phyloP scores from a whole-genome alignment of 2,329 filamentous ascomycete species.

The Xylaria sp. region DNA sequence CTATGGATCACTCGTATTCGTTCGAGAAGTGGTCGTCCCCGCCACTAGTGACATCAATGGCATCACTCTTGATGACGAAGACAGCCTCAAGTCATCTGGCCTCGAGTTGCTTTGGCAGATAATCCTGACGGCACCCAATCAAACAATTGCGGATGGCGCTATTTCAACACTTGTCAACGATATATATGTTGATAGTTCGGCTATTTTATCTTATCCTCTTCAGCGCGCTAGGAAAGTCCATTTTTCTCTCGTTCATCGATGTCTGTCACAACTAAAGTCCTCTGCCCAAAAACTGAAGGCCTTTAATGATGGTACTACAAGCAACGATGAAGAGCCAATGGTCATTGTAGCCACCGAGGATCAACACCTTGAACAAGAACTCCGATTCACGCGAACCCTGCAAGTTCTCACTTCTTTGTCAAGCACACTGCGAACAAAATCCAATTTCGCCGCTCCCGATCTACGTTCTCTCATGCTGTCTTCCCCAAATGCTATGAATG shows the following conservation, averaged over 20 bases:
- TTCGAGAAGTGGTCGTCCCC: conserved; percentile 57
- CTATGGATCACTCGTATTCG: conserved; percentile 65
- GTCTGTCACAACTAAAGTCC: conserved; percentile 70
- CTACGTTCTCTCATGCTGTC: conserved; percentile 58
- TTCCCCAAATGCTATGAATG: conserved; percentile 59
- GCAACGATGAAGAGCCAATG: conserved; percentile 59
- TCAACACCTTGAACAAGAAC: conserved; percentile 60
- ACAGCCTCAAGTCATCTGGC: conserved; percentile 57
- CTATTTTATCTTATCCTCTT: conserved; percentile 56
- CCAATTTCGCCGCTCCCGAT: conserved; percentile 65
- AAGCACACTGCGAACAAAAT: conserved; percentile 65
- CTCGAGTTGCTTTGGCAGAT: conserved; percentile 84
- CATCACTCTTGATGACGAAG: conserved; percentile 57
- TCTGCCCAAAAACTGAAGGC: conserved; percentile 64
- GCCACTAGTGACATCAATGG: conserved; percentile 52
- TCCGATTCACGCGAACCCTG: conserved; percentile 71
- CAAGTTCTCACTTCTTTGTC: conserved; percentile 72
- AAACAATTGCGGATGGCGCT: conserved; percentile 69
- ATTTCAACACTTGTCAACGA: conserved; percentile 72
- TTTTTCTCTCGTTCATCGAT: conserved; percentile 73
- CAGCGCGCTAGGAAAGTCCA: conserved; percentile 64
- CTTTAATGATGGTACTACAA: conserved; percentile 49
- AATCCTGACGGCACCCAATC: conserved; percentile 69
- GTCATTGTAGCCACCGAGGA: conserved; percentile 54
- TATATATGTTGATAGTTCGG: conserved; percentile 68